These are phyloP conservation scores for Mycena leptocephala DNA, from an alignment of 768 basidiomycete species.

Conservation along the genomic window DNA sequence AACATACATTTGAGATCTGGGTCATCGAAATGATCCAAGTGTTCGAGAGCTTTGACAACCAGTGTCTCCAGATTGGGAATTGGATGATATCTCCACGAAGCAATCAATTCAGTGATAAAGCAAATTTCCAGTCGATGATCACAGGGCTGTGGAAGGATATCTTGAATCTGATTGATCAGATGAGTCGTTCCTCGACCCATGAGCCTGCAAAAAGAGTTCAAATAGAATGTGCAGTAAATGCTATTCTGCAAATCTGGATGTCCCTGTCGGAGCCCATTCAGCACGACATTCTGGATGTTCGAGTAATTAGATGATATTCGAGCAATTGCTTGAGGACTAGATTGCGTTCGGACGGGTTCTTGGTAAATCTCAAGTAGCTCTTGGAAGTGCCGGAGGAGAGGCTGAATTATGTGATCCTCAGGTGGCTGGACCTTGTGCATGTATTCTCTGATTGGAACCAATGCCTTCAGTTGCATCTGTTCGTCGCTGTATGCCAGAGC, in stretches of 20 bases:
- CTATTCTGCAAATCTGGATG: background rate
- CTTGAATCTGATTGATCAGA: background rate
- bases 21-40: no score
- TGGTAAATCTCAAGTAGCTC: background rate
- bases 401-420: background rate
- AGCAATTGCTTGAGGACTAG: background rate
- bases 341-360: background rate
- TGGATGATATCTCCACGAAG: no score
- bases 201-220: background rate
- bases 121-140: no score
- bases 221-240: background rate
- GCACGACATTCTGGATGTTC: background rate
- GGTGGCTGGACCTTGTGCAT: background rate
- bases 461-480: background rate
- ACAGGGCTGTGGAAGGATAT: no score
- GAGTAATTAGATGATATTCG: no score
- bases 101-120: no score
- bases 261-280: background rate
- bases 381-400: background rate
- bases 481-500: background rate
- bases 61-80: no score
- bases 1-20: no score
- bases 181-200: background rate
- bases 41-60: no score
- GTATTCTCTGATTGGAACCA: background rate